phyloP scores from a whole-genome alignment of 164 flowering plant genomes.

The Stephania japonica region DNA sequence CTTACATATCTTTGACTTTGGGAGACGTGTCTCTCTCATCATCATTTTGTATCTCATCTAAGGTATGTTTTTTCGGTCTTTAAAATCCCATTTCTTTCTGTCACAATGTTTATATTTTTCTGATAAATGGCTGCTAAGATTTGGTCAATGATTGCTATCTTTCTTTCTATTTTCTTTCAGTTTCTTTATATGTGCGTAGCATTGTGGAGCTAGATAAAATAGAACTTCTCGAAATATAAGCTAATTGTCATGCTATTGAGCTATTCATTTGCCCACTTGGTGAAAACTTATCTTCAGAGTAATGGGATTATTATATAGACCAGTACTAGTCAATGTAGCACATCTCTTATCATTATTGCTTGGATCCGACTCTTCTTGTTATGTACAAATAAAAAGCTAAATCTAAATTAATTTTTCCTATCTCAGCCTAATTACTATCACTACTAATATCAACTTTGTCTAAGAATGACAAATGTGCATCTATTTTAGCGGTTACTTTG shows the following conservation, averaged over 20 bases:
- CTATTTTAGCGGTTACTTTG: too few relatives aligned
- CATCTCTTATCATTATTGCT: too few relatives aligned
- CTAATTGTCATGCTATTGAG: background rate
- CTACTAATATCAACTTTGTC: too few relatives aligned
- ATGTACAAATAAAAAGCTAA: too few relatives aligned
- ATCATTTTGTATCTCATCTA: constrained; percentile 70
- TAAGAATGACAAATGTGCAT: too few relatives aligned
- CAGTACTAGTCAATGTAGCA: background rate
- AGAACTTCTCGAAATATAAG: background rate
- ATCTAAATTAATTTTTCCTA: too few relatives aligned
- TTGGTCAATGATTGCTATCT: background rate
- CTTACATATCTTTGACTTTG: constrained; percentile 86
- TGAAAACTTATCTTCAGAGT: background rate
- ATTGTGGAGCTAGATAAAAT: background rate
- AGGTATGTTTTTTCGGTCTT: constrained; percentile 46
- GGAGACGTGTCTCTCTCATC: constrained; percentile 71
- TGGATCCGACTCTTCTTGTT: too few relatives aligned
- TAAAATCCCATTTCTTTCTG: background rate
- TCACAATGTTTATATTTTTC: background rate
- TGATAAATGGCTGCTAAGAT: background rate
- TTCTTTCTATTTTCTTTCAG: background rate
- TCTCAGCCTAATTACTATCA: too few relatives aligned
- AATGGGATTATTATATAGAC: background rate
- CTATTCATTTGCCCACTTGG: background rate
- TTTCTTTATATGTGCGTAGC: background rate